phyloP scores from a whole-genome alignment of 2,329 filamentous ascomycete genomes.

The Trichoderma hamatum region DNA sequence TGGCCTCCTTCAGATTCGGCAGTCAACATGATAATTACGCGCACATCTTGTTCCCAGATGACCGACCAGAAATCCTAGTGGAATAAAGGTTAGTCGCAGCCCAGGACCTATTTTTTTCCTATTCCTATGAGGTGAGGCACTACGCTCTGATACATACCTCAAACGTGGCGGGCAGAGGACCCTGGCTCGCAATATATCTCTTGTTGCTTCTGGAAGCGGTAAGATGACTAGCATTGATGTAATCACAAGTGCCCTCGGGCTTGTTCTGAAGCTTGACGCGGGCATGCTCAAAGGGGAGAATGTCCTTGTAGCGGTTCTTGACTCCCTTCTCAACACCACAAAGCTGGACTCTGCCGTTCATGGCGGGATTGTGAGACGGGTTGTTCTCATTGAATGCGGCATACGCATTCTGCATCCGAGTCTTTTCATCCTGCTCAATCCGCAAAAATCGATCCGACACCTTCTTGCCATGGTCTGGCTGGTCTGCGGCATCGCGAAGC shows the following conservation, averaged over 20 bases:
- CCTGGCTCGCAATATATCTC: slow-evolving; percentile 93
- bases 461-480: slow-evolving; percentile 72
- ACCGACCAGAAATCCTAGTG: slow-evolving; percentile 94
- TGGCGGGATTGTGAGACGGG: slow-evolving; percentile 34
- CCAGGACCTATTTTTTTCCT: neutral
- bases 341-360: slow-evolving; percentile 62
- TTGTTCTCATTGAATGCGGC: slow-evolving; percentile 51
- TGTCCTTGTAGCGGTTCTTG: slow-evolving; percentile 98
- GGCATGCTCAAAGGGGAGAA: slow-evolving; percentile 93
- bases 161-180: slow-evolving; percentile 88
- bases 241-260: slow-evolving; percentile 75
- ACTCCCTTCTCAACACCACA: slow-evolving; percentile 91
- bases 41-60: slow-evolving; percentile 93
- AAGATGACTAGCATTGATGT: slow-evolving; percentile 91
- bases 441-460: slow-evolving; percentile 82
- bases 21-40: slow-evolving; percentile 94
- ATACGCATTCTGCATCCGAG: slow-evolving; percentile 85
- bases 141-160: slow-evolving; percentile 59
- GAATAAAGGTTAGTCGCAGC: neutral
- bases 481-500: slow-evolving; percentile 70
- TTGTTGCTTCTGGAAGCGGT: slow-evolving; percentile 82
- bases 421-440: slow-evolving; percentile 83
- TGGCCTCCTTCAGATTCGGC: slow-evolving; percentile 92
- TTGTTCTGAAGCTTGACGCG: slow-evolving; percentile 77
- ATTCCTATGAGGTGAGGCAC: neutral